A percentile compares a stretch with the other conserved stretches of the same genome.
phyloP scores from a whole-genome alignment of 73 alveolate genomes.

The Stentor coeruleus region DNA sequence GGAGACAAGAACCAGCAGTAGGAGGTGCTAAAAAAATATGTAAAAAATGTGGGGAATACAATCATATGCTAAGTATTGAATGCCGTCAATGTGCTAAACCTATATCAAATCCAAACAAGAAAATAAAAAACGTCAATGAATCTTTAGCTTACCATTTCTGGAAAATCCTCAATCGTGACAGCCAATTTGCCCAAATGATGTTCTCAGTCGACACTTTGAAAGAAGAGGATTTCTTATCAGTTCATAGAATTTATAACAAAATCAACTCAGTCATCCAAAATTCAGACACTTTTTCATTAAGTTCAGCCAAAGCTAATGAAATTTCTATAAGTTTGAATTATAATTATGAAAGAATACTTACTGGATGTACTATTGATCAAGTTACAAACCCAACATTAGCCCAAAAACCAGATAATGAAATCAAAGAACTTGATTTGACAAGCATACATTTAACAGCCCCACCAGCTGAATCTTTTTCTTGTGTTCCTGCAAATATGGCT shows the following conservation, averaged over 20 bases:
- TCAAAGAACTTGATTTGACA: conserved; percentile 27
- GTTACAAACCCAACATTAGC: neutral
- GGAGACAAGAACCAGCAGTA: conserved; percentile 12
- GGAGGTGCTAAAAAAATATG: conserved; percentile 7
- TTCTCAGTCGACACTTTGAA: conserved; percentile 5
- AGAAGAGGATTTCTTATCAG: conserved; percentile 26
- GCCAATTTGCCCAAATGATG: conserved; percentile 10
- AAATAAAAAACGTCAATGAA: conserved; percentile 3
- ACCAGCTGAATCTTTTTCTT: conserved; percentile 11
- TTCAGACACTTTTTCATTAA: neutral
- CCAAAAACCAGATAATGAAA: neutral
- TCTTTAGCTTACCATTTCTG: conserved; percentile 13
- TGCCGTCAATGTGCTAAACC: conserved; percentile 28
- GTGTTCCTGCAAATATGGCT: neutral
- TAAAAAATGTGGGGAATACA: conserved; percentile 21
- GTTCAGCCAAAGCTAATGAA: neutral
- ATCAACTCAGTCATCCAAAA: neutral
- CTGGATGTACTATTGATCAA: conserved; percentile 16
- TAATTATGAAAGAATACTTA: conserved; percentile 26
- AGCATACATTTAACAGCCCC: neutral
- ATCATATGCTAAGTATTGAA: conserved; percentile 17
- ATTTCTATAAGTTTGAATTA: neutral
- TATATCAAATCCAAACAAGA: conserved; percentile 6
- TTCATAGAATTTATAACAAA: neutral
- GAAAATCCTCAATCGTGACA: conserved; percentile 26